Evolutionary conservation across 164 flowering plant species (phyloP).

Genomic region (Dillenia suffruticosa): DNA sequence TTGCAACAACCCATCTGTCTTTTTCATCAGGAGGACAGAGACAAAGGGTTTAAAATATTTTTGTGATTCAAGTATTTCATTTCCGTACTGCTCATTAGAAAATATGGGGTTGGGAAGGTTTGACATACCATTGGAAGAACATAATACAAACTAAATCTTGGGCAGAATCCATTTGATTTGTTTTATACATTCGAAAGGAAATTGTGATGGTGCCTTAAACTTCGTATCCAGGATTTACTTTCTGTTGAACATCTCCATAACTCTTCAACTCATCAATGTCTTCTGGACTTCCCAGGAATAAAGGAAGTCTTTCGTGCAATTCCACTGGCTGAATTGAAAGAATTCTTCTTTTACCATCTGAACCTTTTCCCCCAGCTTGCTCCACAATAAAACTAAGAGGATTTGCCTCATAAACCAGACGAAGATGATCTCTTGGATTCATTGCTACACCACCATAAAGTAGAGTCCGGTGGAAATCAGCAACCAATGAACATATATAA

Average conservation of each 20-base stretch:
- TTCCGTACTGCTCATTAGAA: too few species aligned
- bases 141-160: too few species aligned
- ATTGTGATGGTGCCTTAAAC: constrained; percentile 27
- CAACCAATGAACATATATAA: constrained; percentile 92
- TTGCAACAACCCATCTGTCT: too few species aligned
- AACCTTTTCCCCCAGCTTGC: constrained; percentile 93
- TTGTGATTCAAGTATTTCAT: too few species aligned
- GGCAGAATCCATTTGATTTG: too few species aligned
- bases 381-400: constrained; percentile 91
- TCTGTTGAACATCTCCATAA: constrained; percentile 90
- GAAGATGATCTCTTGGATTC: constrained; percentile 98
- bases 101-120: too few species aligned
- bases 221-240: constrained; percentile 92
- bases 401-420: constrained; percentile 87
- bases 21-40: too few species aligned
- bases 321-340: constrained; percentile 77
- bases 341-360: constrained; percentile 81
- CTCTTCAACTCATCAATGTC: constrained; percentile 91
- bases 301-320: constrained; percentile 89
- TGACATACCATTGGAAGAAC: too few species aligned
- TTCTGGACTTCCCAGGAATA: constrained; percentile 79
- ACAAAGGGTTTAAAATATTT: too few species aligned
- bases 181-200: too few species aligned
- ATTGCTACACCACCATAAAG: constrained; percentile 88
- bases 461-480: constrained; percentile 89